Conservation (phyloP, 2,329 filamentous ascomycete genomes). For the Colletotrichum sp. region DNA sequence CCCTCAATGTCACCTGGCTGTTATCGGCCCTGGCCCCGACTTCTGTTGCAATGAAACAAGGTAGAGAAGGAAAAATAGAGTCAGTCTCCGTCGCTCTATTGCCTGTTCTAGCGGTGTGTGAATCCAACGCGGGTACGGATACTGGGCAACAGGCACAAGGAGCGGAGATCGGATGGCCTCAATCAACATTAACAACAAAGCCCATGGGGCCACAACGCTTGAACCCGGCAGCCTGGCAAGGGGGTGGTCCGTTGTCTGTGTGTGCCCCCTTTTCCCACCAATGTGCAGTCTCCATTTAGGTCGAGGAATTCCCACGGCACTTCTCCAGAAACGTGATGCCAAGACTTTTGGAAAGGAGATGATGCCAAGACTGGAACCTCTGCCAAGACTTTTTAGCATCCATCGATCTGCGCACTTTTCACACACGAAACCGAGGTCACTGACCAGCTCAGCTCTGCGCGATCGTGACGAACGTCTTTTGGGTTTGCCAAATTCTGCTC, state of each 20-base stretch:
- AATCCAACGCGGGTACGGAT: background rate
- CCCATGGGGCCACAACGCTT: background rate
- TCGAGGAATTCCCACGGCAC: background rate
- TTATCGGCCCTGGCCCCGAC: background rate
- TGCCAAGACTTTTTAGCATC: background rate
- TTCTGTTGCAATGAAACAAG: background rate
- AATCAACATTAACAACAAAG: background rate
- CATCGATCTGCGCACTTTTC: background rate
- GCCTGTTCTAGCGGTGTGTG: background rate
- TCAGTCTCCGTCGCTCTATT: background rate
- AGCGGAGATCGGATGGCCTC: background rate
- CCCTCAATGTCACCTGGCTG: background rate
- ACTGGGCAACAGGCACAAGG: background rate
- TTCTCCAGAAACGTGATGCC: background rate
- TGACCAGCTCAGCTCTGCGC: background rate
- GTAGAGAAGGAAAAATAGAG: background rate
- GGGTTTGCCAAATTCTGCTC: background rate
- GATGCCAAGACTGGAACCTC: background rate
- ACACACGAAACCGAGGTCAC: background rate
- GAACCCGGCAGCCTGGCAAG: conserved; percentile 1
- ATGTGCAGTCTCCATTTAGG: background rate
- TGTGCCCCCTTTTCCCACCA: background rate
- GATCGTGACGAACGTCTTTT: background rate
- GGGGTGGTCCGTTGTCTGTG: background rate
- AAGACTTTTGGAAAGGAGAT: conserved; percentile 12